Evolutionary conservation across 352 stramenopile genomes (phyloP).

Genomic region (Globisporangium paddicum): DNA sequence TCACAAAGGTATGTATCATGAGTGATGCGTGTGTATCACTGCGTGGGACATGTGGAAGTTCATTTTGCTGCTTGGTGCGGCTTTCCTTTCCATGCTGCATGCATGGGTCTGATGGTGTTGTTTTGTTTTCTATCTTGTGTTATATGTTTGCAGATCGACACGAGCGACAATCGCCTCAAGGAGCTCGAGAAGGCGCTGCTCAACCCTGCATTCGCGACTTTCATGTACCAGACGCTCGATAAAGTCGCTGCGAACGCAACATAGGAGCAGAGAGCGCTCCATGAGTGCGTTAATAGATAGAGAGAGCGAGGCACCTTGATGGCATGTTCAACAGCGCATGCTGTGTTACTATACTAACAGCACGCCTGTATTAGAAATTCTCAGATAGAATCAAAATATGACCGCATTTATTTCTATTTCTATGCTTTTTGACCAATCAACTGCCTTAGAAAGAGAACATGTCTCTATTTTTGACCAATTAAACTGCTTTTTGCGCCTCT

Average conservation of each 20-base stretch:
- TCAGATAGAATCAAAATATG: too few relatives aligned
- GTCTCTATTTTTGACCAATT: too few relatives aligned
- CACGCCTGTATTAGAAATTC: too few relatives aligned
- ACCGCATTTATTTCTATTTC: too few relatives aligned
- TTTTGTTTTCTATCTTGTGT: not conserved
- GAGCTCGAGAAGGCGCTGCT: slow-evolving; percentile 74
- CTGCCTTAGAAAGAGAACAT: too few relatives aligned
- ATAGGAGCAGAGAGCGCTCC: not conserved
- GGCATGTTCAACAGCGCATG: too few relatives aligned
- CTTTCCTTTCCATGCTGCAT: slow-evolving; percentile 1
- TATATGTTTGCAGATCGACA: slow-evolving; percentile 47
- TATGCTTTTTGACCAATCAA: too few relatives aligned
- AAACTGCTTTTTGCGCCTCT: too few relatives aligned
- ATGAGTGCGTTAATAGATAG: too few relatives aligned
- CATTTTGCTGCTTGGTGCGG: slow-evolving; percentile 2
- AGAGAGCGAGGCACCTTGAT: too few relatives aligned
- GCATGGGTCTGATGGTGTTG: not conserved
- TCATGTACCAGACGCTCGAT: slow-evolving; percentile 77
- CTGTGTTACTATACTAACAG: too few relatives aligned
- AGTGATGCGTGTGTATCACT: not conserved
- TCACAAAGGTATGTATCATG: slow-evolving; percentile 38
- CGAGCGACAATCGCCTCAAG: slow-evolving; percentile 57
- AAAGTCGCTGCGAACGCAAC: slow-evolving; percentile 22
- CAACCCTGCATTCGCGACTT: slow-evolving; percentile 60
- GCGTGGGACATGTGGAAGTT: not conserved